Evolutionary conservation across 2,329 filamentous ascomycete species (phyloP), one percentile per base, ranked within the genome.

Genomic region (Aspergillus sp.): DNA sequence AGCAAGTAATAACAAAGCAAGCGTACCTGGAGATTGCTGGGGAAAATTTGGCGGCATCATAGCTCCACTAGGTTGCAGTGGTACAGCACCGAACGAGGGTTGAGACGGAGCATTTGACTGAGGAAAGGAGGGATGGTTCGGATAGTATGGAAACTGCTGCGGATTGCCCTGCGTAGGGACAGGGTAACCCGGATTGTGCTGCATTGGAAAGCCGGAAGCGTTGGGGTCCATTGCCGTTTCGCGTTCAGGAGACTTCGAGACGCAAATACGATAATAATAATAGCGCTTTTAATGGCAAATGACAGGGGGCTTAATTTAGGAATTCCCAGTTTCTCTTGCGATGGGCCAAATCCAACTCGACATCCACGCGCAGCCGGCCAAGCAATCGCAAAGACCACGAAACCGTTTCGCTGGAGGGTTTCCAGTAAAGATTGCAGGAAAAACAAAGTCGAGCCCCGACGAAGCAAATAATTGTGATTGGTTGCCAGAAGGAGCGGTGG

Each of bases 1-100:
- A 59, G 40, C 46, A 52, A 52, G 12, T 37, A 37, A 23, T 23
- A 58, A 45, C 57, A 27, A 56, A 57, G 27, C 27, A 24, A 61
- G 70, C 72, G 62, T 71, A 75, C 72, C 72, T 56, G 70, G 66
- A 33, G 68, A 66, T 46, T 70, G 68, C 62, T 73, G 72, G 56
- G 71, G 68, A 55, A 72, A 74, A 24, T 70, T 68, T 31, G 68
- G 62, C 44, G 73, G 68, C 66, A 76, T 75, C 70, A 75, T 73
- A 63, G 68, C 67, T 70, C 73, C 72, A 65, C 70, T 67, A 55
- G 70, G 64, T 61, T 75, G 73, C 67, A 73, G 62, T 48, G 70
- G 66, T 62, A 73, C 68, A 49, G 67, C 63, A 59, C 68, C 69
- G 60, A 74, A 74, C 61, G 71, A 68, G 65, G 72, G 71, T 58